Percentiles rank a stretch among this genome's conserved stretches.
These are phyloP conservation scores for Leccinum subrobustum DNA, from an alignment of 1,284 basidiomycete genomes.

Conservation along the genomic window DNA sequence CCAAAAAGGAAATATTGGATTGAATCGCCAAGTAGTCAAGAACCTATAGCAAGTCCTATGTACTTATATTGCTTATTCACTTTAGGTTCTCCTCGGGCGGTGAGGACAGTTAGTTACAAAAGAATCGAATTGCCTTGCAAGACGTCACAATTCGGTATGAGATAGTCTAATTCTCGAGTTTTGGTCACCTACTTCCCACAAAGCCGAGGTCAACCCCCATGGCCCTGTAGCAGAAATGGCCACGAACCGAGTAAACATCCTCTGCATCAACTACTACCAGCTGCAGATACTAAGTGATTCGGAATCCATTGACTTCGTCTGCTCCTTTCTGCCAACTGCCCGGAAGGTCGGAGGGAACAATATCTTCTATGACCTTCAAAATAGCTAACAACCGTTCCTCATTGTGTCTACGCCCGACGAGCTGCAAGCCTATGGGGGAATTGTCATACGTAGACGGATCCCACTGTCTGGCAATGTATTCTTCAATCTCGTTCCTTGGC, in stretches of 20 bases:
- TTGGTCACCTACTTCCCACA: slow-evolving; percentile 11
- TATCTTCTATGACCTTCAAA: slow-evolving; percentile 41
- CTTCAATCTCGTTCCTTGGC: slow-evolving; percentile 41
- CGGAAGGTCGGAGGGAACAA: slow-evolving; percentile 22
- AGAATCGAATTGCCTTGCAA: neutral
- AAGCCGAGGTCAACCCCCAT: neutral
- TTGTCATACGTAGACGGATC: slow-evolving; percentile 42
- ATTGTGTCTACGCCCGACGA: slow-evolving; percentile 48
- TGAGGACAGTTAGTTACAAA: neutral
- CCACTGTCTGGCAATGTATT: slow-evolving; percentile 43
- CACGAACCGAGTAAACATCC: slow-evolving; percentile 7
- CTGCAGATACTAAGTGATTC: slow-evolving; percentile 3
- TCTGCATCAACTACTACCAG: neutral
- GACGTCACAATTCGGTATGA: neutral
- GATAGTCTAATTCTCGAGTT: neutral
- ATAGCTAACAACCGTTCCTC: slow-evolving; percentile 50
- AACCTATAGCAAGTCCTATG: neutral
- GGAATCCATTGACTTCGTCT: slow-evolving; percentile 13
- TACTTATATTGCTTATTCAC: neutral
- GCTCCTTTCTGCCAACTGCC: slow-evolving; percentile 7
- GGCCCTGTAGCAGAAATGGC: slow-evolving; percentile 12
- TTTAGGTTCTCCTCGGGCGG: too few species aligned
- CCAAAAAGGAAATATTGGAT: neutral
- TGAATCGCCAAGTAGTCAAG: neutral
- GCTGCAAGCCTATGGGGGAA: slow-evolving; percentile 46